phyloP scores from a whole-genome alignment of 805 yeast genomes.

The Ogataea corticis region DNA sequence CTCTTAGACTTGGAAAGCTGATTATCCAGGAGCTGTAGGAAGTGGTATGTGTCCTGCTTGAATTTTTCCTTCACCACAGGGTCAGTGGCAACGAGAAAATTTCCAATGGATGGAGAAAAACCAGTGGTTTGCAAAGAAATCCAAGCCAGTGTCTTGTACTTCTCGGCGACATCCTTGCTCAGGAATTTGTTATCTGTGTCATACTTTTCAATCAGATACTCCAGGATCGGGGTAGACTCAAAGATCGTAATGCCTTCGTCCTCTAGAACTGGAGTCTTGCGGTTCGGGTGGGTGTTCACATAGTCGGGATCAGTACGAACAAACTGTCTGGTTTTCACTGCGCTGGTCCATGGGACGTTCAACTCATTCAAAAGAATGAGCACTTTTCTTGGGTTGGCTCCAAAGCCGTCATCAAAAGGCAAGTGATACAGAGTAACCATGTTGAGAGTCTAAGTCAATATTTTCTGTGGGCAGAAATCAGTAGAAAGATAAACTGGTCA shows the following conservation, averaged over 20 bases:
- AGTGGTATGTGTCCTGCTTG: background rate
- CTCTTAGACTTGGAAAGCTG: constrained; percentile 3
- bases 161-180: background rate
- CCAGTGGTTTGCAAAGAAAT: constrained; percentile 2
- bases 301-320: constrained; percentile 5
- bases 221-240: constrained; percentile 4
- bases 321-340: background rate
- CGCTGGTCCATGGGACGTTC: background rate
- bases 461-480: too few relatives aligned
- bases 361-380: constrained; percentile 4
- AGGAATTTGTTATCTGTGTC: constrained; percentile 2
- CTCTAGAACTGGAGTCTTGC: constrained; percentile 2
- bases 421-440: constrained; percentile 6
- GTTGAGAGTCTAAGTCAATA: background rate
- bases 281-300: constrained; percentile 2
- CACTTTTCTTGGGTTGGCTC: constrained; percentile 7
- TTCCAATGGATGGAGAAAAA: background rate
- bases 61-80: background rate
- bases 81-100: background rate
- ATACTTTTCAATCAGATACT: constrained; percentile 5
- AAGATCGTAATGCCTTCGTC: background rate
- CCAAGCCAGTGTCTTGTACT: constrained; percentile 3
- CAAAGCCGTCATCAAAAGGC: constrained; percentile 5
- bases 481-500: too few relatives aligned
- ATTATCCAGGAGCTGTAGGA: background rate